Percentiles rank a stretch among this genome's conserved stretches.
These are phyloP conservation scores for Marsdenia floribunda DNA, from an alignment of 257 asterid species.

Conservation along the genomic window DNA sequence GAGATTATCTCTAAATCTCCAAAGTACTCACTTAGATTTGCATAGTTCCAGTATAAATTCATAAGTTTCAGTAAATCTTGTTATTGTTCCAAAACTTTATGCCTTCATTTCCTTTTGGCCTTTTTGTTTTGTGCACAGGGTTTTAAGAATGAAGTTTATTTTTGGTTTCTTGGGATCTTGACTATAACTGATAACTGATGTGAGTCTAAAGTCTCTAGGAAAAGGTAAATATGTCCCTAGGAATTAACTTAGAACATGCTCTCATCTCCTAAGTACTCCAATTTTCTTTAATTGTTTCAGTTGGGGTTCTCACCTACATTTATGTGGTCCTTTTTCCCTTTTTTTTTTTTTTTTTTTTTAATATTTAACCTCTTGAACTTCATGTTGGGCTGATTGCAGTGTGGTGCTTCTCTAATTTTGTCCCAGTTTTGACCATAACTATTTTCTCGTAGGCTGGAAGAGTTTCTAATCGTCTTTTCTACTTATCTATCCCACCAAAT, in stretches of 20 bases:
- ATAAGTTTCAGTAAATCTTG: not conserved
- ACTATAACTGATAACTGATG: not conserved
- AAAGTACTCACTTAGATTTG: not conserved
- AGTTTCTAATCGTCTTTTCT: conserved; percentile 76
- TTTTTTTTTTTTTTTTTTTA: too few species aligned
- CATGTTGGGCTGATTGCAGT: not conserved
- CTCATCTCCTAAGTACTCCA: not conserved
- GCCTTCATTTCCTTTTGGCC: not conserved
- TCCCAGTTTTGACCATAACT: conserved; percentile 7
- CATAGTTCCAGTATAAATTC: not conserved
- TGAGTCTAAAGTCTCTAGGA: not conserved
- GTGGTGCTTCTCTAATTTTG: not conserved
- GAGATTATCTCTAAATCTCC: not conserved
- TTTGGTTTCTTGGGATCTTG: not conserved
- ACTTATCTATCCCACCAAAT: conserved; percentile 94
- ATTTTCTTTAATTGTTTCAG: not conserved
- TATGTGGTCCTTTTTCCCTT: not conserved
- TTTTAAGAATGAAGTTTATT: not conserved
- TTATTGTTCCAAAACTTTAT: not conserved
- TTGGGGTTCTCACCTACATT: not conserved
- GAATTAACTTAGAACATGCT: not conserved
- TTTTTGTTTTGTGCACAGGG: too few species aligned
- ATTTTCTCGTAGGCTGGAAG: conserved; percentile 60
- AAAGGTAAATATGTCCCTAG: not conserved
- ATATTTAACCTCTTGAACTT: not conserved